phyloP scores from a whole-genome alignment of 768 basidiomycete species.

The Russula foetens region DNA sequence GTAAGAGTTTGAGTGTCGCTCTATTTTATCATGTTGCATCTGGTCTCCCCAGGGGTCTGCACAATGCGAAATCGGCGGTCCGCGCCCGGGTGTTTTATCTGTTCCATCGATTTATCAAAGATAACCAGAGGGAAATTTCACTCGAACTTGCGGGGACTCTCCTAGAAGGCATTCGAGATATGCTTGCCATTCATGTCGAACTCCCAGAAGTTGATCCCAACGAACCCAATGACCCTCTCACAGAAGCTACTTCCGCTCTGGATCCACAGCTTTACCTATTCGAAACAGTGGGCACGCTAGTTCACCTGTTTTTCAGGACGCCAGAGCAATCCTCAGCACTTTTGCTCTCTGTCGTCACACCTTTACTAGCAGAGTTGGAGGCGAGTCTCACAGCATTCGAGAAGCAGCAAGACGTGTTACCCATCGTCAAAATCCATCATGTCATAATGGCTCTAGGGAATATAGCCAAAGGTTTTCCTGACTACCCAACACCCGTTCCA shows the following conservation, averaged over 20 bases:
- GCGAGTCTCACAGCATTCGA: slow-evolving; percentile 46
- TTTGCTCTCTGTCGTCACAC: slow-evolving; percentile 71
- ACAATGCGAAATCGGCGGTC: slow-evolving; percentile 60
- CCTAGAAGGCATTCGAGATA: slow-evolving; percentile 65
- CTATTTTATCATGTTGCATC: not conserved
- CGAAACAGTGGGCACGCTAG: slow-evolving; percentile 81
- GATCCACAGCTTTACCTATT: slow-evolving; percentile 92
- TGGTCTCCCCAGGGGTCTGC: slow-evolving; percentile 60
- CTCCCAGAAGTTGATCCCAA: slow-evolving; percentile 70
- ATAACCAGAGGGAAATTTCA: slow-evolving; percentile 70
- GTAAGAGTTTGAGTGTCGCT: slow-evolving; percentile 36
- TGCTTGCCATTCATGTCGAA: slow-evolving; percentile 66
- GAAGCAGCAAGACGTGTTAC: slow-evolving; percentile 55
- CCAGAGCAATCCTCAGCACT: slow-evolving; percentile 62
- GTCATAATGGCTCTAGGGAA: slow-evolving; percentile 91
- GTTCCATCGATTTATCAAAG: slow-evolving; percentile 87
- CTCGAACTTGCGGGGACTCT: slow-evolving; percentile 61
- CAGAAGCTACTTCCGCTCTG: slow-evolving; percentile 73
- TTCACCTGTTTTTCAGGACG: slow-evolving; percentile 61
- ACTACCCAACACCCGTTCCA: slow-evolving; percentile 64
- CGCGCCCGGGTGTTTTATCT: slow-evolving; percentile 84
- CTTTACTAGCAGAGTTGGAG: slow-evolving; percentile 69
- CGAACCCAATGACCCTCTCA: slow-evolving; percentile 53
- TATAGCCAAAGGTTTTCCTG: slow-evolving; percentile 94
- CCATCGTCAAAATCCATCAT: slow-evolving; percentile 88